These are phyloP conservation scores for Mucor piriformis DNA, from an alignment of 371 early-diverging fungal genomes.

Conservation along the genomic window DNA sequence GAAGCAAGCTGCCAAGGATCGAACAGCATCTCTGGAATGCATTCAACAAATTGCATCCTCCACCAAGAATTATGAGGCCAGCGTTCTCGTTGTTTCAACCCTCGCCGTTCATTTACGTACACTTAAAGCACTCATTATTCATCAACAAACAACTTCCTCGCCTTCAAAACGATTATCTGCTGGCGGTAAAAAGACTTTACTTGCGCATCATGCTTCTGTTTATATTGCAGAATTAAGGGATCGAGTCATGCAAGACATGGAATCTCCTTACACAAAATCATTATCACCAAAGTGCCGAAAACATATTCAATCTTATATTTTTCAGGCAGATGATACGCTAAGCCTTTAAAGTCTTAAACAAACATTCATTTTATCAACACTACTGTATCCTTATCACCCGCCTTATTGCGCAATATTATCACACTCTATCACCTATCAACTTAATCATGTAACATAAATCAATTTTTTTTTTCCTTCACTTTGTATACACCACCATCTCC, in stretches of 20 bases:
- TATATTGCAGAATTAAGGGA: slow-evolving; percentile 30
- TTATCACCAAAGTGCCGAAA: slow-evolving; percentile 19
- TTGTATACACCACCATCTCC: too few relatives aligned
- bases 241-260: slow-evolving; percentile 24
- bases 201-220: slow-evolving; percentile 15
- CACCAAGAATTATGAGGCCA: slow-evolving; percentile 31
- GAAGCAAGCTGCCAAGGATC: slow-evolving; percentile 26
- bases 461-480: too few relatives aligned
- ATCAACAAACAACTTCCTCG: slow-evolving; percentile 13
- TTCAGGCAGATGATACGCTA: slow-evolving; percentile 32
- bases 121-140: slow-evolving; percentile 20
- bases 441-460: too few relatives aligned
- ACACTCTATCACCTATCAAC: too few relatives aligned
- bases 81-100: slow-evolving; percentile 29
- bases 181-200: slow-evolving; percentile 1
- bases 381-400: background rate
- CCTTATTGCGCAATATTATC: background rate
- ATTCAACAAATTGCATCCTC: slow-evolving; percentile 28
- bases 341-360: slow-evolving; percentile 18
- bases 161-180: background rate
- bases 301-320: slow-evolving; percentile 27
- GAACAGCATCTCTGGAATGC: slow-evolving; percentile 26
- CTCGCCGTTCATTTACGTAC: slow-evolving; percentile 32
- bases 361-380: background rate
- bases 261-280: slow-evolving; percentile 17